Evolutionary conservation across 2,329 filamentous ascomycete genomes (phyloP), one percentile per base, ranked within the genome.

Genomic region (Colletotrichum sublineola): DNA sequence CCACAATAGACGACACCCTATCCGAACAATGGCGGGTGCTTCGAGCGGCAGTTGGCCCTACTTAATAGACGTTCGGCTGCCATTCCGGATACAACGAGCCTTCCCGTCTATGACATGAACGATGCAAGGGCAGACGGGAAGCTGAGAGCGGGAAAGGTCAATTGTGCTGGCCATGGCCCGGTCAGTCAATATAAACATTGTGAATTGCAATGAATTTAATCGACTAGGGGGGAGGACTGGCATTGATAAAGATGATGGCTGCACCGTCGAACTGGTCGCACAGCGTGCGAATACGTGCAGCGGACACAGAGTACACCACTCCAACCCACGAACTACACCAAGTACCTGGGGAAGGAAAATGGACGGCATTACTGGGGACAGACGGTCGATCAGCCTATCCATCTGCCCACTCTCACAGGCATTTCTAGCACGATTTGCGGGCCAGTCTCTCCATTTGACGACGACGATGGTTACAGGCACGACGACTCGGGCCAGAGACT

Each of bases 131-230:
- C 6, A 68, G 12, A 38, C 52, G 57, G 50, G 64, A 68, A 52
- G 57, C 40, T 63, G 20, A 48, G 31, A 58, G 40, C 36, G n/a
- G 31, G 40, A 53, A 52, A 63, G 64, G 53, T 68, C 65, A 72
- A 72, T 44, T 40, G 18, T 36, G 52, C 70, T 55, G 64, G 70
- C 70, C 69, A n/a, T 73, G 44, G 42, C 69, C 66, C 61, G 55
- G 55, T 42, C 40, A 38, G 55, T 57, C 53, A 46, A 15, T n/a
- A 18, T 33, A 64, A 70, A 56, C 46, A 64, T 36, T 15, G 46
- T 14, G 40, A 57, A 60, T 73, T 69, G 66, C 70, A 31, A 20
- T 73, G 66, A 73, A 61, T 66, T 73, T 61, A 65, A 73, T 65
- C 33, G 24, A 46, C 44, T 29, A 1, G 8, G 9, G 20, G 9